phyloP scores from a whole-genome alignment of 2,329 filamentous ascomycete species.

The Didymella glomerata region DNA sequence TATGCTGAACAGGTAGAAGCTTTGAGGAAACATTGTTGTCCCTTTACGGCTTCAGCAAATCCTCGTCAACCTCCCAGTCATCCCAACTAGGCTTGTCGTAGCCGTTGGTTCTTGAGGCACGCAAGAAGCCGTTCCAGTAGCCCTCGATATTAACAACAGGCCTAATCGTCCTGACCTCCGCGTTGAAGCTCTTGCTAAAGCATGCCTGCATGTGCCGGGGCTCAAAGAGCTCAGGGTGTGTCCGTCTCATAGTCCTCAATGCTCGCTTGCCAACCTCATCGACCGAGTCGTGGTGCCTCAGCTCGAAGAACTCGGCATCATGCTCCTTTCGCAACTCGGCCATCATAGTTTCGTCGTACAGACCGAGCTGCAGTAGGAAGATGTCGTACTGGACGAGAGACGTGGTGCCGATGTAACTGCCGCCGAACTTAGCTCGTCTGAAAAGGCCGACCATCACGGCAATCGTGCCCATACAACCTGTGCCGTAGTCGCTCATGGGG shows the following conservation, averaged over 20 bases:
- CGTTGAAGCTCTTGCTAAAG: slow-evolving; percentile 56
- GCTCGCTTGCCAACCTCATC: slow-evolving; percentile 70
- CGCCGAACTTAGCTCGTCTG: slow-evolving; percentile 68
- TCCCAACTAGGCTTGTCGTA: slow-evolving; percentile 60
- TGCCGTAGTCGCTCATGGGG: slow-evolving; percentile 70
- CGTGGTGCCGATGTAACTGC: slow-evolving; percentile 71
- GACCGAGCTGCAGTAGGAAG: slow-evolving; percentile 67
- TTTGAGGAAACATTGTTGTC: neutral
- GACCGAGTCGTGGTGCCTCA: slow-evolving; percentile 70
- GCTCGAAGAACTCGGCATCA: slow-evolving; percentile 62
- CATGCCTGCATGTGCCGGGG: slow-evolving; percentile 59
- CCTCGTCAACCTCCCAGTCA: slow-evolving; percentile 54
- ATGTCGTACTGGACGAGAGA: slow-evolving; percentile 75
- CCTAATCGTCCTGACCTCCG: slow-evolving; percentile 58
- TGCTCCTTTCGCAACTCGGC: slow-evolving; percentile 59
- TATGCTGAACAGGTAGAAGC: neutral
- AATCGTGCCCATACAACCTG: slow-evolving; percentile 75
- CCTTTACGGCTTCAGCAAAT: slow-evolving; percentile 43
- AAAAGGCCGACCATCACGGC: slow-evolving; percentile 71
- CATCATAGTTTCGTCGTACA: slow-evolving; percentile 64
- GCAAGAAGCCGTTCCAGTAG: slow-evolving; percentile 59
- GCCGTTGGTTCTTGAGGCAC: slow-evolving; percentile 62
- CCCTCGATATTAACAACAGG: slow-evolving; percentile 58
- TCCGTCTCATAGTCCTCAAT: slow-evolving; percentile 62
- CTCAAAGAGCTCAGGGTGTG: slow-evolving; percentile 64